These are phyloP conservation scores for Halenospora varia DNA, from an alignment of 495 filamentous ascomycete genomes.

Conservation along the genomic window DNA sequence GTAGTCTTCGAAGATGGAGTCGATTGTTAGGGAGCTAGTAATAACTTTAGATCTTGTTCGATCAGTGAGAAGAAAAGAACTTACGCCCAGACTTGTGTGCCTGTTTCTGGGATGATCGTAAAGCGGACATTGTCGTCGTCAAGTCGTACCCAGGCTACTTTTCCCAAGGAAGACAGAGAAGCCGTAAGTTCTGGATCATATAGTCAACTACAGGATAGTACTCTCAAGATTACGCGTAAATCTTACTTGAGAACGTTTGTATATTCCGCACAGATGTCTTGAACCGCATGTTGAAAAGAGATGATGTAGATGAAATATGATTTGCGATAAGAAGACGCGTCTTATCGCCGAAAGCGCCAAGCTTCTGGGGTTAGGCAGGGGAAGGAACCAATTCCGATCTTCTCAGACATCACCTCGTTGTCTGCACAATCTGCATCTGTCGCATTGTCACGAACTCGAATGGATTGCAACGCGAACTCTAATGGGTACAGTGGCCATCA, in stretches of 20 bases:
- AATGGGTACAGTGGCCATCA: no score
- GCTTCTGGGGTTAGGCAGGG: not conserved
- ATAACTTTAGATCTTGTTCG: slow-evolving; percentile 2
- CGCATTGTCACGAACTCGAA: no score
- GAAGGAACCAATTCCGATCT: no score
- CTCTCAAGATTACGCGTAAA: no score
- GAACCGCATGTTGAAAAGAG: slow-evolving; percentile 63
- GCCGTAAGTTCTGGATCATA: slow-evolving; percentile 66
- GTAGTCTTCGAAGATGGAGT: slow-evolving; percentile 88
- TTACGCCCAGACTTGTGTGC: slow-evolving; percentile 96
- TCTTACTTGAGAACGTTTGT: slow-evolving; percentile 76
- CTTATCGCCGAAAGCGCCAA: not conserved
- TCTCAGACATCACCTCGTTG: no score
- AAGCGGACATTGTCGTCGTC: slow-evolving; percentile 83
- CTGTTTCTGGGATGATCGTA: slow-evolving; percentile 89
- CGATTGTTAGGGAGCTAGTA: slow-evolving; percentile 51
- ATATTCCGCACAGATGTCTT: slow-evolving; percentile 76
- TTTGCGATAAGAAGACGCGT: slow-evolving; percentile 10
- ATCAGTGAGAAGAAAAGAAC: slow-evolving; percentile 27
- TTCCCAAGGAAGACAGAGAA: slow-evolving; percentile 81
- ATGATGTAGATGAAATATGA: not conserved
- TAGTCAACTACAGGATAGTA: no score
- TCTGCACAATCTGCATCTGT: no score
- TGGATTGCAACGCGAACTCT: no score
- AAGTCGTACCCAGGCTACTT: slow-evolving; percentile 90